Conservation (phyloP, 352 stramenopile genomes). For the Thraustochytrium striatum region DNA sequence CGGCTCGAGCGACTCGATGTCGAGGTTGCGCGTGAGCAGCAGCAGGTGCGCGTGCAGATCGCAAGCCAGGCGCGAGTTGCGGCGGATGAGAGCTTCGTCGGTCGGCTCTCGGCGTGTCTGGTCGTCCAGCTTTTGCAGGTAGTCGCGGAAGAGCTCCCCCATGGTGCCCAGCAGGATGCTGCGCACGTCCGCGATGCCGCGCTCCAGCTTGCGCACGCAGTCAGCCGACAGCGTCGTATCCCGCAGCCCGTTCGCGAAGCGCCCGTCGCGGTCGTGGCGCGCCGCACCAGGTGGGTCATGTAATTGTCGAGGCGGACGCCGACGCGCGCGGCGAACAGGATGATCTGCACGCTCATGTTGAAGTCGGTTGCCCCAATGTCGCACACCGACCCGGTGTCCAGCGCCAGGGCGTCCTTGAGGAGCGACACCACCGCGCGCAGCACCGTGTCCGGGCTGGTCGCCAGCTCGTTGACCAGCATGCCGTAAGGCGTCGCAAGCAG, state of each 20-base stretch:
- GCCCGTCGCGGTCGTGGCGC: not conserved
- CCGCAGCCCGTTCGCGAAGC: not conserved
- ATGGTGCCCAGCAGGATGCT: conserved; percentile 31
- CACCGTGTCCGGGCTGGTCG: conserved; percentile 69
- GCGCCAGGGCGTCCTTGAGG: conserved; percentile 58
- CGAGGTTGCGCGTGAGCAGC: conserved; percentile 48
- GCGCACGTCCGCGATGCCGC: conserved; percentile 21
- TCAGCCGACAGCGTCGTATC: conserved; percentile 33
- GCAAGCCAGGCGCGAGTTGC: conserved; percentile 49
- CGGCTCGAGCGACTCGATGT: not conserved
- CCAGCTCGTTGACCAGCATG: conserved; percentile 76
- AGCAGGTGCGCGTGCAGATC: conserved; percentile 52
- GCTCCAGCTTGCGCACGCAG: conserved; percentile 38
- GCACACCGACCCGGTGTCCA: conserved; percentile 49
- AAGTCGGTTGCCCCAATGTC: conserved; percentile 47
- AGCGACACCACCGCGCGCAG: conserved; percentile 70
- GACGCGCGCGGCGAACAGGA: conserved; percentile 49
- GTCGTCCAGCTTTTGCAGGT: conserved; percentile 49
- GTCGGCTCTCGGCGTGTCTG: conserved; percentile 46
- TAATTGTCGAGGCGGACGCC: conserved; percentile 46
- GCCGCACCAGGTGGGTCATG: conserved; percentile 39
- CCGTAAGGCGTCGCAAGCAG: conserved; percentile 79
- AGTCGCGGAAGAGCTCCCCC: conserved; percentile 42
- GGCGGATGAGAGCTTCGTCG: conserved; percentile 48
- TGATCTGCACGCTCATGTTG: conserved; percentile 50